Evolutionary conservation across 768 basidiomycete species (phyloP).

Genomic region (Leccinum aurantiacum): DNA sequence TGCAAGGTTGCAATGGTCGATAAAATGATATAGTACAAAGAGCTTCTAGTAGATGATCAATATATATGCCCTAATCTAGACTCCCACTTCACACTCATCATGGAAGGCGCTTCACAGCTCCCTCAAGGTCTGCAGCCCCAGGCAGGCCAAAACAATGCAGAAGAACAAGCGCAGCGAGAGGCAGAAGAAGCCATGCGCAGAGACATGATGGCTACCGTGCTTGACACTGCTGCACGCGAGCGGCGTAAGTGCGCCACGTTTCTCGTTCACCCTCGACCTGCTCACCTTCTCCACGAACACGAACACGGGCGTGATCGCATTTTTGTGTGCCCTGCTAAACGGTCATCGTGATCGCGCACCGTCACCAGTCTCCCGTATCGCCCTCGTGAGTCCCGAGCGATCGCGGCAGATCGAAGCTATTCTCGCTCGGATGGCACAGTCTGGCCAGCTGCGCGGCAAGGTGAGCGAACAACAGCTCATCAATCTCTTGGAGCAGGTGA

Average conservation of each 20-base stretch:
- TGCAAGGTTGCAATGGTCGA: constrained; percentile 2
- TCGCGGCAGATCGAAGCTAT: constrained; percentile 79
- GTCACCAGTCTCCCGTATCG: constrained; percentile 75
- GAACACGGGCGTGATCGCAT: not conserved
- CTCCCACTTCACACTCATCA: constrained; percentile 9
- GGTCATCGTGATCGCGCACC: not conserved
- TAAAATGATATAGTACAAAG: constrained; percentile 10
- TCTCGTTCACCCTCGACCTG: not conserved
- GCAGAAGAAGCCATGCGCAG: constrained; percentile 77
- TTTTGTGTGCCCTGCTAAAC: not conserved
- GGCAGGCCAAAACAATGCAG: constrained; percentile 47
- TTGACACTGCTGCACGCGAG: constrained; percentile 78
- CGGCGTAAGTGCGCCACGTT: constrained; percentile 50
- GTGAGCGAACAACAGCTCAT: constrained; percentile 84
- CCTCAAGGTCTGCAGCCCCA: constrained; percentile 32
- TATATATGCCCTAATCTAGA: constrained; percentile 4
- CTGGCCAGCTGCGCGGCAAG: constrained; percentile 73
- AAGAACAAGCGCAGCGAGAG: constrained; percentile 53
- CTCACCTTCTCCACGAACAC: not conserved
- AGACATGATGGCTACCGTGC: constrained; percentile 73
- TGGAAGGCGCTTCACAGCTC: constrained; percentile 28
- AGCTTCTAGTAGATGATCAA: not conserved
- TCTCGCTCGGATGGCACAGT: constrained; percentile 78
- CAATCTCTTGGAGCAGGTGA: constrained; percentile 81
- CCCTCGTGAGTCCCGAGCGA: constrained; percentile 80